Conservation (phyloP, 495 filamentous ascomycete species). For the Podospora tetraspora region DNA sequence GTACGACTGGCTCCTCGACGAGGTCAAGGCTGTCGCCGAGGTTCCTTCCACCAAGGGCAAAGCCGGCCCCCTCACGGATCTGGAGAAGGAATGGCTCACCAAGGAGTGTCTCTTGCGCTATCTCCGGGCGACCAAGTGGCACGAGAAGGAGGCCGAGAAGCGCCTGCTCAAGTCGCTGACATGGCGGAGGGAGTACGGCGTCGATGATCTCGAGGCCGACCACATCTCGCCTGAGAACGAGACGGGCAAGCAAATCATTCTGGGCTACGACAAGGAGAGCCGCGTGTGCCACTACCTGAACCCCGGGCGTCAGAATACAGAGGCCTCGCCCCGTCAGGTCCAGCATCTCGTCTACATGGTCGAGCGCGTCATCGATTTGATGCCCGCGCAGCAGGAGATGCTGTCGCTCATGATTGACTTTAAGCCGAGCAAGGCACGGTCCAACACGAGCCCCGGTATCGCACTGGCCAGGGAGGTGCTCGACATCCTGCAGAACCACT, state of each 20-base stretch:
- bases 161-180: conserved; percentile 72
- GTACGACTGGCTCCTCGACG: conserved; percentile 66
- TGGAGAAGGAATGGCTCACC: conserved; percentile 84
- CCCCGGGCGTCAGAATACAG: conserved; percentile 87
- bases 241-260: conserved; percentile 86
- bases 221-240: conserved; percentile 87
- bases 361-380: conserved; percentile 81
- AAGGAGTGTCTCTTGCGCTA: conserved; percentile 89
- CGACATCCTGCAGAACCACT: conserved; percentile 86
- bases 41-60: conserved; percentile 61
- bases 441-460: conserved; percentile 70
- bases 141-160: conserved; percentile 64
- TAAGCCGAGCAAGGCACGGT: conserved; percentile 59
- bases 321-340: conserved; percentile 80
- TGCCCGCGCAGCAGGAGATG: conserved; percentile 79
- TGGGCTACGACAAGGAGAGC: conserved; percentile 79
- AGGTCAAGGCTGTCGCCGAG: conserved; percentile 64
- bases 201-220: conserved; percentile 67
- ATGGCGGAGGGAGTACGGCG: conserved; percentile 86
- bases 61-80: conserved; percentile 61
- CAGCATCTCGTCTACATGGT: conserved; percentile 95
- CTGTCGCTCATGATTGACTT: conserved; percentile 84
- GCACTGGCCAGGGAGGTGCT: conserved; percentile 73
- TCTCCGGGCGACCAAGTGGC: conserved; percentile 90
- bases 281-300: conserved; percentile 85